These are phyloP conservation scores for Colletotrichum tanaceti DNA, from an alignment of 2,329 filamentous ascomycete species.

Conservation along the genomic window DNA sequence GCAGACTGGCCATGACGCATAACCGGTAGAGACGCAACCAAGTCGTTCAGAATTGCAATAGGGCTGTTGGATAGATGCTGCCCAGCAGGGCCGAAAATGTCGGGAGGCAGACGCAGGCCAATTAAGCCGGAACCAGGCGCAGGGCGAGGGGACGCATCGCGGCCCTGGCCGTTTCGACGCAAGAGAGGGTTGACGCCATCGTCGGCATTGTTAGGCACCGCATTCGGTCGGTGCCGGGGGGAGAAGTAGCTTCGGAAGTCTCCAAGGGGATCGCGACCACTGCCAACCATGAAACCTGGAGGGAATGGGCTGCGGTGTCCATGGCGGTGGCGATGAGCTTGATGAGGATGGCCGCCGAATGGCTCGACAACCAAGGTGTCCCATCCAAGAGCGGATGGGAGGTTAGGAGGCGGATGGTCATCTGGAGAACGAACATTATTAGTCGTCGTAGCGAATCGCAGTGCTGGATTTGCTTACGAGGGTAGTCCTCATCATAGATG, in stretches of 20 bases:
- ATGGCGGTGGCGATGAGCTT: slow-evolving; percentile 65
- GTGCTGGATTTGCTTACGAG: slow-evolving; percentile 57
- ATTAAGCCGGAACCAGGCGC: slow-evolving; percentile 63
- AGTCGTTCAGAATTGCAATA: slow-evolving; percentile 66
- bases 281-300: slow-evolving; percentile 65
- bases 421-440: slow-evolving; percentile 47
- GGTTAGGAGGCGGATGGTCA: slow-evolving; percentile 56
- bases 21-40: slow-evolving; percentile 66
- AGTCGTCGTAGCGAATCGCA: background rate
- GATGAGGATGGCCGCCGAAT: slow-evolving; percentile 60
- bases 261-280: slow-evolving; percentile 61
- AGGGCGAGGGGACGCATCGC: slow-evolving; percentile 61
- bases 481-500: slow-evolving; percentile 69
- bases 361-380: slow-evolving; percentile 65
- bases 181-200: slow-evolving; percentile 91
- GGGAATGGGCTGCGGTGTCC: slow-evolving; percentile 71
- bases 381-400: slow-evolving; percentile 66
- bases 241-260: slow-evolving; percentile 64
- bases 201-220: slow-evolving; percentile 70
- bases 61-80: slow-evolving; percentile 60
- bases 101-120: slow-evolving; percentile 62
- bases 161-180: slow-evolving; percentile 66
- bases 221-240: slow-evolving; percentile 65
- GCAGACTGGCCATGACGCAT: slow-evolving; percentile 62
- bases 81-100: slow-evolving; percentile 55